Evolutionary conservation across 1,139 yeast genomes (phyloP).

Genomic region (Blastobotrys ciferrii): DNA sequence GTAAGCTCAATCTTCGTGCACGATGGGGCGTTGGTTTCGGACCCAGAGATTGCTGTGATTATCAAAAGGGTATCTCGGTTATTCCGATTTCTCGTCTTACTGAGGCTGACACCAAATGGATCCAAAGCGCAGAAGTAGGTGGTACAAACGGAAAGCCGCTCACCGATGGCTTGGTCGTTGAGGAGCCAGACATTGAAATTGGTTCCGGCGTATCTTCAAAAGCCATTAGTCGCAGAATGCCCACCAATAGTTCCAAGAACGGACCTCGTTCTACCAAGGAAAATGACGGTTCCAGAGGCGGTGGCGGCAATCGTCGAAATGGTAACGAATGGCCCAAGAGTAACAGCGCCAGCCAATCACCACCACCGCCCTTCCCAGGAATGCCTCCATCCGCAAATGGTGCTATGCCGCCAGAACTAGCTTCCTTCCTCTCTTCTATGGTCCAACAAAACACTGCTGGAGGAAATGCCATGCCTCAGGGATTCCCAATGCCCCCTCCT

Average conservation of each 20-base stretch:
- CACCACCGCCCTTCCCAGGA: not conserved
- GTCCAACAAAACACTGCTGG: not conserved
- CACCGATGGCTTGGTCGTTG: conserved; percentile 77
- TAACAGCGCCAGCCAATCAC: not conserved
- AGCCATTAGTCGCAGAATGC: conserved; percentile 53
- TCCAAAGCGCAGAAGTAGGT: conserved; percentile 90
- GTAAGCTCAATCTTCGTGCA: conserved; percentile 60
- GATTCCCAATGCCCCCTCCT: conserved; percentile 4
- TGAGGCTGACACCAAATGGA: conserved; percentile 91
- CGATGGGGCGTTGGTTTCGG: conserved; percentile 99
- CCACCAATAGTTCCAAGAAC: conserved; percentile 68
- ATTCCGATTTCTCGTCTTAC: conserved; percentile 86
- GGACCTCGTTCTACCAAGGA: conserved; percentile 71
- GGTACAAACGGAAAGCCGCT: conserved; percentile 94
- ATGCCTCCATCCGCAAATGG: conserved; percentile 1
- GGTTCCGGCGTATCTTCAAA: conserved; percentile 94
- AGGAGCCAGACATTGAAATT: conserved; percentile 96
- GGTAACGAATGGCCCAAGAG: conserved; percentile 7
- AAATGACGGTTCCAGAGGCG: conserved; percentile 19
- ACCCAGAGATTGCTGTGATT: conserved; percentile 96
- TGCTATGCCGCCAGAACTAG: conserved; percentile 4
- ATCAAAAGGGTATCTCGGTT: conserved; percentile 83
- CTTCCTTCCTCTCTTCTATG: not conserved
- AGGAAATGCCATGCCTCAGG: conserved; percentile 2
- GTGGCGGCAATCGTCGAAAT: conserved; percentile 10